A percentile compares a stretch with the other conserved stretches of the same genome.
Conservation (phyloP, 2,329 filamentous ascomycete genomes). For the Phialemoniopsis sp. region DNA sequence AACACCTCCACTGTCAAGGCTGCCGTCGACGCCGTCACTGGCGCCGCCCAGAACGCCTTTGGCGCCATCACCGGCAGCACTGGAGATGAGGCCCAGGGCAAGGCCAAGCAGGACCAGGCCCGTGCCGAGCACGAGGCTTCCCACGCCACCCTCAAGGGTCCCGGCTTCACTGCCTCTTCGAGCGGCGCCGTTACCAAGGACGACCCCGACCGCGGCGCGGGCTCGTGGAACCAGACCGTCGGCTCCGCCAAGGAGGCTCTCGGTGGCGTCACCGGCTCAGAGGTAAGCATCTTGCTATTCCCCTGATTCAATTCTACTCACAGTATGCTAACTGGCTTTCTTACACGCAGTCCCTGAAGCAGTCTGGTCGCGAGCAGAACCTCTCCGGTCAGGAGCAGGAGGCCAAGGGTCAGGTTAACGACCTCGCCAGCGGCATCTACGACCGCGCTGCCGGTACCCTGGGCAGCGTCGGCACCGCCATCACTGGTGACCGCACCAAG, state of each 20-base stretch:
- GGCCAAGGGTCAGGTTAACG: constrained; percentile 74
- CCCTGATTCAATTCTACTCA: no score
- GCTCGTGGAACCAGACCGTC: constrained; percentile 85
- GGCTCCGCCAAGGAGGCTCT: constrained; percentile 79
- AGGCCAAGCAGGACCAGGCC: constrained; percentile 61
- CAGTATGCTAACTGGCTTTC: constrained; percentile 1
- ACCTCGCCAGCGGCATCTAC: constrained; percentile 63
- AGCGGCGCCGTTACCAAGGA: constrained; percentile 69
- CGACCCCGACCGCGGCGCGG: constrained; percentile 65
- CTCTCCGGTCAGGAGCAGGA: constrained; percentile 75
- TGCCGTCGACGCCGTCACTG: constrained; percentile 68
- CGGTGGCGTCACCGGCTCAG: constrained; percentile 70
- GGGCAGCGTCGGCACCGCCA: constrained; percentile 64
- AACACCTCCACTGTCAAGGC: constrained; percentile 75
- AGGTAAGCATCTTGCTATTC: constrained; percentile 37
- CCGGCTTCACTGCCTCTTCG: constrained; percentile 64
- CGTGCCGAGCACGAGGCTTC: constrained; percentile 68
- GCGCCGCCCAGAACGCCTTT: constrained; percentile 66
- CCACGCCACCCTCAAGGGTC: constrained; percentile 70
- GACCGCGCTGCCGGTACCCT: constrained; percentile 65
- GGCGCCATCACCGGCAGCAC: constrained; percentile 71
- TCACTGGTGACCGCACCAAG: constrained; percentile 66
- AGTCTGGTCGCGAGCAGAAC: constrained; percentile 73
- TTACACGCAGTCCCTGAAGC: constrained; percentile 56
- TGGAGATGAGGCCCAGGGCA: constrained; percentile 61